A percentile compares a stretch with the other conserved stretches of the same genome.
Conservation (phyloP, 768 basidiomycete genomes). For the Boletus subparvulus region DNA sequence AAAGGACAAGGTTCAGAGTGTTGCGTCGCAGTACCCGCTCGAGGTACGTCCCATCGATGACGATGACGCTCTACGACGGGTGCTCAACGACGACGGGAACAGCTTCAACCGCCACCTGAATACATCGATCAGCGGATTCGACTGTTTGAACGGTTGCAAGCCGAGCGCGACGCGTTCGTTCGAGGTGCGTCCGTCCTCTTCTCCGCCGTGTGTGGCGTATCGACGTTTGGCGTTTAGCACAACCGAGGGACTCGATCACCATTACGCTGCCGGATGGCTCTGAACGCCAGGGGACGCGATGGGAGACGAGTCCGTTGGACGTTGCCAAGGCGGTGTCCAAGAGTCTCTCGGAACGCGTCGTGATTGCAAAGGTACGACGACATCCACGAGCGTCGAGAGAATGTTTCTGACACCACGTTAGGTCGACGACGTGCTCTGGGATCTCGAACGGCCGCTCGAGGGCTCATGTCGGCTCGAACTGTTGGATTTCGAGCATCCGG, state of each 20-base stretch:
- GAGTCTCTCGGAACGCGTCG: slow-evolving; percentile 81
- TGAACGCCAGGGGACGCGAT: slow-evolving; percentile 79
- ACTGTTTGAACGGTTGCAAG: slow-evolving; percentile 85
- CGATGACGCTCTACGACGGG: background rate
- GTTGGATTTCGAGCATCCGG: slow-evolving; percentile 89
- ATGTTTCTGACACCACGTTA: background rate
- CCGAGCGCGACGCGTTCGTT: slow-evolving; percentile 77
- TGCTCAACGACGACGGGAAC: background rate
- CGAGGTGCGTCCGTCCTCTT: slow-evolving; percentile 49
- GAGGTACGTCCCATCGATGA: slow-evolving; percentile 44
- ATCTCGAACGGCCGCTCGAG: slow-evolving; percentile 94
- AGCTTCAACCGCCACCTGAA: slow-evolving; percentile 81
- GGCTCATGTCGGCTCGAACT: slow-evolving; percentile 75
- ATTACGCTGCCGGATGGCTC: slow-evolving; percentile 88
- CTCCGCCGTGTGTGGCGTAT: background rate
- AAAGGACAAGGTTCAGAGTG: slow-evolving; percentile 34
- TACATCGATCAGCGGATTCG: slow-evolving; percentile 90
- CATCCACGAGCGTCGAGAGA: too few relatives aligned
- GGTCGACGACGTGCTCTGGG: slow-evolving; percentile 90
- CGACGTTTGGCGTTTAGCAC: slow-evolving; percentile 36
- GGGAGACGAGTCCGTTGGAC: slow-evolving; percentile 94
- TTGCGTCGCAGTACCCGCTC: slow-evolving; percentile 51
- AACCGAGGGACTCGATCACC: slow-evolving; percentile 80
- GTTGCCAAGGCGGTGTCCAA: slow-evolving; percentile 87
- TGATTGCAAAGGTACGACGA: slow-evolving; percentile 80